Evolutionary conservation across 2,329 filamentous ascomycete genomes (phyloP), one percentile per base, ranked within the genome.

Genomic region (Cladophialophora yegresii): DNA sequence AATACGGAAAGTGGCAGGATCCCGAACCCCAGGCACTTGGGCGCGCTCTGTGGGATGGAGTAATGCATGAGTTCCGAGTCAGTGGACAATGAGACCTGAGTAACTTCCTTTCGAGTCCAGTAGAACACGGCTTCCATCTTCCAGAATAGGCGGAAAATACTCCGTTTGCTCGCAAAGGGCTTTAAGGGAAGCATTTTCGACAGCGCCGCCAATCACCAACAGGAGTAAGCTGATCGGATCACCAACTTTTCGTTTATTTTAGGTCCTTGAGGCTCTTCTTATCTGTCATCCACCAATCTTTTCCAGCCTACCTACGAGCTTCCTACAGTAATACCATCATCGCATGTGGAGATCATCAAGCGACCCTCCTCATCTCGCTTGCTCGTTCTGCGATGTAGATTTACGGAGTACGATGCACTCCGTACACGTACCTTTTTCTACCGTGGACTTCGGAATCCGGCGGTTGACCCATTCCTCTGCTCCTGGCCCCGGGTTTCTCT

Each of bases 171-270:
- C 16, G 33, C 4, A 40, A 40, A 40, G 16, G 16, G 16, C 36
- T 43, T 6, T n/a, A 43, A 43, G 7, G 36, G 13, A 33, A 8
- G 9, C 9, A 43, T 7, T 43, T 43, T 16, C 36, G 36, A 43
- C 16, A 43, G 16, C 16, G 13, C 36, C 12, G 36, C 36, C 36
- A 40, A 40, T 16, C 36, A 40, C 12, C 13, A 9, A 40, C 9
- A 16, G 13, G 83, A 75, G 12, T 82, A 70, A 79, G 85, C n/a
- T 82, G 76, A 74, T 85, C 83, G 4, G 78, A 75, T 13, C 77
- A 50, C 47, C 22, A 50, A 50, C 47, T 10, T 8, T 9, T 50
- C 47, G 13, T 26, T 28, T 28, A 55, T 22, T 55, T 58, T 23
- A 23, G 43, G 55, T 23, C 55, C 55, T 20, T 45, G 55, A 32